Evolutionary conservation across 768 basidiomycete species (phyloP), one percentile per base, ranked within the genome.

Genomic region (Lentinula edodes): DNA sequence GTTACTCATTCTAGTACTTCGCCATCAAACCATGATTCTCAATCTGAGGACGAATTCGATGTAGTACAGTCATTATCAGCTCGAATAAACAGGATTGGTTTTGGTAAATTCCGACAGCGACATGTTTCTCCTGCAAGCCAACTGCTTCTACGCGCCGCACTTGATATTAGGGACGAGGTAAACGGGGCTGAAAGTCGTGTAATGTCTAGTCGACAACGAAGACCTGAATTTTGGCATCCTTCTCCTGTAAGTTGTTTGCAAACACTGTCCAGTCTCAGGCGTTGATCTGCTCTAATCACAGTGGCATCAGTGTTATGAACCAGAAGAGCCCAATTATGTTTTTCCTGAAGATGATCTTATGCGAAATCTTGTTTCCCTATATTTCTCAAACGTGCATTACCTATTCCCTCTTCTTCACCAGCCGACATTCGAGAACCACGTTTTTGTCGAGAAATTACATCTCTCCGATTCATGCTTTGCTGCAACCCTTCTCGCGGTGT

Each of bases 391-490:
- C 36, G 43, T 73, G 55, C 80, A 85, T 64, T 54, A 67, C 10
- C 62, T 76, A 39, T 62, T 75, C 1, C 81, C 82, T 0, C 68
- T 88, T 1, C 68, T 89, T 10, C 85, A 87, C 62, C 74, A 78
- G 0, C 78, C 79, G 1, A 76, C 76, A 15, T 87, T 88, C 61
- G 74, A 80, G 39, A 68, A 71, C 10, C 36, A 39, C 8, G n/a
- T 69, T 13, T 72, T 76, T 45, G 65, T 80, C 38, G 65, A 63
- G 2, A 69, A 75, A 4, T 74, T 78, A 1, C 79, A 84, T 66
- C 59, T 74, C 7, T 70, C 66, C 4, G 74, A 82, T 50, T 15
- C 68, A 0, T 63, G 72, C 0, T 85, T 88, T 64, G 75, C 73
- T 0, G 66, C 72, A 1, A 72, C 78, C 1, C 80, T 86, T 42